A percentile compares a stretch with the other conserved stretches of the same genome.
Evolutionary conservation across 108 stramenopile genomes (phyloP).

Genomic region (Skeletonema tropicum): DNA sequence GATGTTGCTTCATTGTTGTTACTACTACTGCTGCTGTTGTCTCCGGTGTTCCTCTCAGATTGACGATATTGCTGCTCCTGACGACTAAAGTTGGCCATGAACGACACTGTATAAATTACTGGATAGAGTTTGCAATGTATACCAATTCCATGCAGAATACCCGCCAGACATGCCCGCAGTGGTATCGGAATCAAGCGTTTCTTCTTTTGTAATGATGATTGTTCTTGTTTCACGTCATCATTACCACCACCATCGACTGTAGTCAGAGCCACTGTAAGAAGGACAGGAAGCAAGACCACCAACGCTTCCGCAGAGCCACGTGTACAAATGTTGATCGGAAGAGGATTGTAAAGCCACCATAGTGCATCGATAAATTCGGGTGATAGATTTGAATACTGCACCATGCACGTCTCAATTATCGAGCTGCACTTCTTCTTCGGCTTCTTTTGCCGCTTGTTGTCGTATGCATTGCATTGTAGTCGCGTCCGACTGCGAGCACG

Average conservation of each 20-base stretch:
- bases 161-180: constrained; percentile 57
- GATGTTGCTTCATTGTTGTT: not conserved
- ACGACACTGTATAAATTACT: constrained; percentile 83
- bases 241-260: constrained; percentile 39
- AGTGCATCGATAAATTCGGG: constrained; percentile 62
- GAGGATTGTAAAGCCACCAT: constrained; percentile 89
- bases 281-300: constrained; percentile 84
- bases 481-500: constrained; percentile 35
- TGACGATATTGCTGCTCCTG: constrained; percentile 28
- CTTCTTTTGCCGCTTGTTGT: constrained; percentile 11
- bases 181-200: constrained; percentile 3
- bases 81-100: constrained; percentile 65
- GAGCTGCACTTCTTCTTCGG: not conserved
- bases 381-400: not conserved
- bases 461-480: constrained; percentile 11
- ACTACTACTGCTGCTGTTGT: not conserved
- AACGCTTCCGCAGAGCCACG: constrained; percentile 89
- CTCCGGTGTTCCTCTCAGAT: not conserved
- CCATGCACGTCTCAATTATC: not conserved
- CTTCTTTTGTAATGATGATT: not conserved
- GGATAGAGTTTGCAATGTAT: constrained; percentile 88
- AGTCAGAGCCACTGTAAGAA: constrained; percentile 59
- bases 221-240: not conserved
- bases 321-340: constrained; percentile 95
- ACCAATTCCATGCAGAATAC: constrained; percentile 81